A percentile compares a stretch with the other conserved stretches of the same genome.
phyloP scores from a whole-genome alignment of 1,284 basidiomycete species.

The Leccinum solheimii region DNA sequence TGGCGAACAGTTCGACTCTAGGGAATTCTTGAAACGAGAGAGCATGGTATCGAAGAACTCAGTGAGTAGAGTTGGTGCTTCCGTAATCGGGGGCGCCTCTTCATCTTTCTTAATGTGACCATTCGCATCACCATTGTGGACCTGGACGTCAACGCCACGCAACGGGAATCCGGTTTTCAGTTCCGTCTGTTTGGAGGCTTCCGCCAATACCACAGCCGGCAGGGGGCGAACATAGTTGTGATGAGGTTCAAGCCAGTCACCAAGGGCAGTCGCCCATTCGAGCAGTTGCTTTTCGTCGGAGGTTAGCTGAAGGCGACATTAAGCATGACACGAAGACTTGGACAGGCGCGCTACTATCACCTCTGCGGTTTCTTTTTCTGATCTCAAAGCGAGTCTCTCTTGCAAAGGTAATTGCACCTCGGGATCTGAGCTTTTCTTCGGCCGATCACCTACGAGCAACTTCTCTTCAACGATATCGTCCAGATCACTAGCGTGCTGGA shows the following conservation, averaged over 20 bases:
- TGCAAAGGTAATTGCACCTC: constrained; percentile 52
- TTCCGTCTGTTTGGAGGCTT: constrained; percentile 68
- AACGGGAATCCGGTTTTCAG: constrained; percentile 67
- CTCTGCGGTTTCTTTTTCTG: constrained; percentile 55
- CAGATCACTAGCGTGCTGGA: constrained; percentile 75
- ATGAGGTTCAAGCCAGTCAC: constrained; percentile 74
- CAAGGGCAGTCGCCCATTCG: constrained; percentile 58
- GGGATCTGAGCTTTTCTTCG: constrained; percentile 58
- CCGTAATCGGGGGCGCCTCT: constrained; percentile 59
- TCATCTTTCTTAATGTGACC: constrained; percentile 66
- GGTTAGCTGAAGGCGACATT: constrained; percentile 52
- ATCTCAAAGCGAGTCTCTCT: constrained; percentile 53
- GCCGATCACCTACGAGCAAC: constrained; percentile 73
- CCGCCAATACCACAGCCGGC: constrained; percentile 65
- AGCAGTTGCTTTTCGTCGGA: constrained; percentile 56
- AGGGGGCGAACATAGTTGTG: constrained; percentile 70
- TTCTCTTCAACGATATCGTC: constrained; percentile 77
- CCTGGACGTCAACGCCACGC: constrained; percentile 57
- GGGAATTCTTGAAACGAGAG: constrained; percentile 47
- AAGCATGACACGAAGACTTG: background rate
- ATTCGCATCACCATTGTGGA: constrained; percentile 46
- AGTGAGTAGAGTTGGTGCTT: constrained; percentile 54
- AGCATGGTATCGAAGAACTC: constrained; percentile 65
- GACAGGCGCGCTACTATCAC: constrained; percentile 35
- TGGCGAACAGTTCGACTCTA: constrained; percentile 38